These are phyloP conservation scores for Jaapia argillacea DNA, from an alignment of 768 basidiomycete species.

Conservation along the genomic window DNA sequence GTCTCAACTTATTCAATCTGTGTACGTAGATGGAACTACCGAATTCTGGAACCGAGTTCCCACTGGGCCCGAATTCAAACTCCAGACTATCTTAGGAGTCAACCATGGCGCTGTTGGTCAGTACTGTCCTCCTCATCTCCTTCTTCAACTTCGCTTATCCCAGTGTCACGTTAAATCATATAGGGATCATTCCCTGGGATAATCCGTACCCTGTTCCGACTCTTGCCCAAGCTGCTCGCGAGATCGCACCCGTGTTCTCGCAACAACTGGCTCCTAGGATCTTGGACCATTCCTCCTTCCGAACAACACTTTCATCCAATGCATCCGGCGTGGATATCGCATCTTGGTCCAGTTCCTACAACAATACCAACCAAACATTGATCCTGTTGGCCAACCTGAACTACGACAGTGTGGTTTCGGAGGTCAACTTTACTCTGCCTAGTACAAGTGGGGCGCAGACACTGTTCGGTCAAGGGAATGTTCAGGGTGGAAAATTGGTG, in stretches of 20 bases:
- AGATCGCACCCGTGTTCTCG: too few relatives aligned
- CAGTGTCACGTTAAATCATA: constrained; percentile 27
- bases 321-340: constrained; percentile 21
- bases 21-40: constrained; percentile 15
- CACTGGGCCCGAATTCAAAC: constrained; percentile 60
- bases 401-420: too few relatives aligned
- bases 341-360: too few relatives aligned
- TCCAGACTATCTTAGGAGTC: constrained; percentile 54
- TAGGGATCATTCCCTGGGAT: constrained; percentile 28
- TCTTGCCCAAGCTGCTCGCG: constrained; percentile 21
- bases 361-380: constrained; percentile 19
- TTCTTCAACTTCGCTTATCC: too few relatives aligned
- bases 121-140: too few relatives aligned
- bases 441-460: too few relatives aligned
- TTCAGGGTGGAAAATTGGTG: too few relatives aligned
- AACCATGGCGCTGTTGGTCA: constrained; percentile 75
- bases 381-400: constrained; percentile 24
- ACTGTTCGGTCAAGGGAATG: too few relatives aligned
- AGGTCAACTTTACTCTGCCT: too few relatives aligned
- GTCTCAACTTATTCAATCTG: too few relatives aligned
- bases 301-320: constrained; percentile 14
- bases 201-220: constrained; percentile 25
- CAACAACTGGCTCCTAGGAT: too few relatives aligned
- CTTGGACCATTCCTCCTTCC: constrained; percentile 19
- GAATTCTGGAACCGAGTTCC: constrained; percentile 56